These are phyloP conservation scores for Nitzschia putrida DNA, from an alignment of 108 stramenopile species.

Conservation along the genomic window DNA sequence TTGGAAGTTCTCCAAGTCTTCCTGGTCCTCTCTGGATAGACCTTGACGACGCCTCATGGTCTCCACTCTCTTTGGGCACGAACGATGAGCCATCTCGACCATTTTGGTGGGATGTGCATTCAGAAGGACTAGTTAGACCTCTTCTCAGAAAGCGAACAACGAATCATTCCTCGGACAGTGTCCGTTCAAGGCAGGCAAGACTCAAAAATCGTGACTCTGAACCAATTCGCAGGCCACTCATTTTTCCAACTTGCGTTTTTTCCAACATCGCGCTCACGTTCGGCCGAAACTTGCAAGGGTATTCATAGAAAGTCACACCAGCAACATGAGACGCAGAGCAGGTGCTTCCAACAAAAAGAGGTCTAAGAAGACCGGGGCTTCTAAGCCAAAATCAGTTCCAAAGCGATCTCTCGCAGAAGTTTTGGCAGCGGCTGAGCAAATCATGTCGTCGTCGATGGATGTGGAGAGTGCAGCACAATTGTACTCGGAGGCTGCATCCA, in stretches of 20 bases:
- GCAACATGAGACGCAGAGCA: conserved; percentile 11
- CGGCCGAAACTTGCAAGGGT: background rate
- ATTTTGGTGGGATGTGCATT: no score
- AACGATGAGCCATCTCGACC: no score
- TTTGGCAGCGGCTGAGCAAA: conserved; percentile 26
- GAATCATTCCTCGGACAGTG: no score
- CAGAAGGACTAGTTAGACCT: no score
- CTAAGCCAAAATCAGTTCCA: background rate
- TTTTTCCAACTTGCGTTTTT: background rate
- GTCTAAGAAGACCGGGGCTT: background rate
- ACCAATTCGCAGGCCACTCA: background rate
- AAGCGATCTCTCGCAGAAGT: conserved; percentile 22
- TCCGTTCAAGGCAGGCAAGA: background rate
- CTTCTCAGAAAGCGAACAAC: no score
- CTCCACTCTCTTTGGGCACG: no score
- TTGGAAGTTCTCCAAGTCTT: conserved; percentile 22
- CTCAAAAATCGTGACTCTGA: conserved; percentile 7
- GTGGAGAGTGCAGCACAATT: conserved; percentile 24
- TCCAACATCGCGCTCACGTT: background rate
- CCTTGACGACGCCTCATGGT: no score
- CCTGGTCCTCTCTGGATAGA: conserved; percentile 1
- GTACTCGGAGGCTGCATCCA: conserved; percentile 18
- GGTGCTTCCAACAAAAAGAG: conserved; percentile 15
- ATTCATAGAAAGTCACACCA: background rate
- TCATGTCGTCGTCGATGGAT: conserved; percentile 19